Base-by-base conservation (phyloP, 176 grass and related monocot genomes). In the Carex kokanica region DNA sequence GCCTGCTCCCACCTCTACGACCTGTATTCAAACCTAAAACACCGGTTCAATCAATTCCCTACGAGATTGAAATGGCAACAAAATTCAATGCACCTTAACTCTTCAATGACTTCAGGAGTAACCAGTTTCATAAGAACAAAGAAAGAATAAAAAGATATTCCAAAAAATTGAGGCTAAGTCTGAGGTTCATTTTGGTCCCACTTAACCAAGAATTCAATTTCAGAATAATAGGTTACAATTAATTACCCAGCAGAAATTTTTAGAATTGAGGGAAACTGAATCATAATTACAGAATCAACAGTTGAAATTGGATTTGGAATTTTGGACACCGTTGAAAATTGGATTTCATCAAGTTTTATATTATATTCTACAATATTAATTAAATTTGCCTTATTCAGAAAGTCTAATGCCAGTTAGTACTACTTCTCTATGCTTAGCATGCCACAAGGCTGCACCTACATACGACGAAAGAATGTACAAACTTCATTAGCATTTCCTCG, bases 321-420 rank as follows among this genome's bases (percentile, higher is more conserved):
- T 25, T 68, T 4, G 12, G 54, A 56, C 54, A 56, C 4, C 2
- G 17, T 65, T 65, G 3, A 68, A 36, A 36, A 68, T 13, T 64
- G 24, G 9, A 64, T n/a, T n/a, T n/a, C n/a, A n/a, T n/a, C n/a
- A n/a, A n/a, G n/a, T n/a, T n/a, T n/a, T n/a, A n/a, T n/a, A n/a
- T n/a, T n/a, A n/a, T n/a, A 32, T 32, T 68, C 32, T 38, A 40
- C 15, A 40, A 68, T 47, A 20, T 10, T 78, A 60, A 32, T 77
- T 71, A 68, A 88, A 65, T 24, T 85, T 57, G 81, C 92, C 92
- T 93, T 92, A 56, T 47, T 78, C 66, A 98, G 68, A 70, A 93
- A 66, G 56, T 93, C 90, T 51, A 83, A 74, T 59, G 92, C 64
- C 57, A 25, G 24, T 25, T 25, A 25, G 24, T 25, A 25, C 52